Evolutionary conservation across 2,329 filamentous ascomycete species (phyloP), one percentile per base, ranked within the genome.

Genomic region (Parastagonospora avenae): DNA sequence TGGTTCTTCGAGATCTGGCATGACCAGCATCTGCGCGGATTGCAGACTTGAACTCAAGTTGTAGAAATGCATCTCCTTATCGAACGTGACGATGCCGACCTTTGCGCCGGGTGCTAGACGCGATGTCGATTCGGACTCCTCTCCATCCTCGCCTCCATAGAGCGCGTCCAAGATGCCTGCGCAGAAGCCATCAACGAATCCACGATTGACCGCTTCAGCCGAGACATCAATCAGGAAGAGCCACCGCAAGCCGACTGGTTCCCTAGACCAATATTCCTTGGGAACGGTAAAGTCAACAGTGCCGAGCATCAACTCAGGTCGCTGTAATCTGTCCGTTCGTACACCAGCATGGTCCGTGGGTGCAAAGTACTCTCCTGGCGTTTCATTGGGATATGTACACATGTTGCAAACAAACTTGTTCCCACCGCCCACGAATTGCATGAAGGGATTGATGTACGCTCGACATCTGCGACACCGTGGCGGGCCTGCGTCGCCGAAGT

Each of bases 361-460:
- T 47, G 91, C 89, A 73, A 96, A 99, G 75, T 99, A 99, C 70
- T 97, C 93, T 1, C 90, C 77, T 0, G 91, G 80, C 0, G 95
- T 95, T 68, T 99, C 94, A 71, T 97, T 99, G 42, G 94, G 92
- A 72, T 97, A 96, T 16, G 90, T 94, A 78, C 94, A 99, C 77
- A 99, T 90, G 70, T 99, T 99, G 79, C 94, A 99, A 45, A 96
- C 91, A 72, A 96, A 95, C 72, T 96, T 96, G 77, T 93, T 96
- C 50, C 94, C 94, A 32, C 93, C 93, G 12, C 89, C 88, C 52
- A 89, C 85, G 81, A 99, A 99, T 70, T 92, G 90, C 94, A 99
- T 97, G 72, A 99, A 99, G 1, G 94, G 94, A 70, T 99, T 99
- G 77, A 99, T 95, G 76, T 99, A 99, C 11, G 93, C 89, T 70